Conservation (phyloP, 257 asterid species). For the Ophiorrhiza pumila region DNA sequence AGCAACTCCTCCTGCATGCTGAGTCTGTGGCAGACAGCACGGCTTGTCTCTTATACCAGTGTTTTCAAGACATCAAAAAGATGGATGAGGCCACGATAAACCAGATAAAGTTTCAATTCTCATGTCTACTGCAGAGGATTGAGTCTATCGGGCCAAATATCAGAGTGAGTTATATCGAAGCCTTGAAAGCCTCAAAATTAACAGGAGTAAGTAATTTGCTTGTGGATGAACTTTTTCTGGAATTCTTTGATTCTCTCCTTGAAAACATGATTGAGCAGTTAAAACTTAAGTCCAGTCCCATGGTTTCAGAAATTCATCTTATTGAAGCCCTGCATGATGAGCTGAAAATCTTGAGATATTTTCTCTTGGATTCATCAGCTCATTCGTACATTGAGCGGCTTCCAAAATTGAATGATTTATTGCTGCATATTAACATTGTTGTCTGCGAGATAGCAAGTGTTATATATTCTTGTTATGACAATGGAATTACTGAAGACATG, state of each 20-base stretch:
- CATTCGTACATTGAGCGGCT: too few species aligned
- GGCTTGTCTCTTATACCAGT: conserved; percentile 6
- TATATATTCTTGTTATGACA: not conserved
- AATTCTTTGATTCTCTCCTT: conserved; percentile 4
- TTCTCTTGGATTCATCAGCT: too few species aligned
- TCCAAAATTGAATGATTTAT: not conserved
- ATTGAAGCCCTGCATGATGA: not conserved
- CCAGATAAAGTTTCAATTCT: not conserved
- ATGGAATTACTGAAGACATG: too few species aligned
- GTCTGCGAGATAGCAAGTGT: too few species aligned
- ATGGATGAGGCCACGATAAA: not conserved
- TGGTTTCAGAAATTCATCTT: not conserved
- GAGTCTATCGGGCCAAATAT: not conserved
- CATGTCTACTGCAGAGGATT: not conserved
- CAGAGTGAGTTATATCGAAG: not conserved
- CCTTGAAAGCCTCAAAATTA: conserved; percentile 5
- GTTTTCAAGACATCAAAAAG: not conserved
- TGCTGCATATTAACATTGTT: not conserved
- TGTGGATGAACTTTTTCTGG: not conserved
- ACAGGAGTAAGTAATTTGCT: not conserved
- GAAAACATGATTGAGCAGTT: conserved; percentile 1
- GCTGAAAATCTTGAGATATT: not conserved
- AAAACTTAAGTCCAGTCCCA: not conserved
- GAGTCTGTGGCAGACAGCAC: too few species aligned
- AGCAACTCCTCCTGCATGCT: not conserved